phyloP scores from a whole-genome alignment of 2,329 filamentous ascomycete genomes.

The Apiospora rasikravindrae region DNA sequence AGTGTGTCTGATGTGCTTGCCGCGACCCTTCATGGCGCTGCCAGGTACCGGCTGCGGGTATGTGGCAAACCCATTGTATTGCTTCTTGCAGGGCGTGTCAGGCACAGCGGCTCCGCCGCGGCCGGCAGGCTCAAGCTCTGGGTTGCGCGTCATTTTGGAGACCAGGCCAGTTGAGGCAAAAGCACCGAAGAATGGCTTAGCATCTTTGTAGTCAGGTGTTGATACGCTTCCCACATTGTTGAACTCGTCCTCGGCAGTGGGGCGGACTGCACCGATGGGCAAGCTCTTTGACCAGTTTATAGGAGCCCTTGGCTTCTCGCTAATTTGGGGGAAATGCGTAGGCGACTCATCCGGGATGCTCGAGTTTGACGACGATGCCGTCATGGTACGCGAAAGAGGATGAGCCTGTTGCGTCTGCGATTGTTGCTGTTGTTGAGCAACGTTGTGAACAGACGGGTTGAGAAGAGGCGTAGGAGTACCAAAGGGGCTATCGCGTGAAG shows the following conservation, averaged over 20 bases:
- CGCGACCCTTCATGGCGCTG: constrained; percentile 65
- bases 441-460: constrained; percentile 58
- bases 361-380: constrained; percentile 83
- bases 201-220: constrained; percentile 79
- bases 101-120: constrained; percentile 70
- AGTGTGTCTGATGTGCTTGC: constrained; percentile 70
- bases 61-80: constrained; percentile 70
- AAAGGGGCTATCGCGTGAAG: constrained; percentile 68
- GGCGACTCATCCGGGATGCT: constrained; percentile 74
- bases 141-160: constrained; percentile 89
- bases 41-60: constrained; percentile 62
- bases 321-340: constrained; percentile 63
- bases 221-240: constrained; percentile 54
- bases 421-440: constrained; percentile 40
- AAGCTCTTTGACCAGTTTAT: constrained; percentile 76
- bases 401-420: constrained; percentile 65
- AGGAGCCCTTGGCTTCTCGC: constrained; percentile 55
- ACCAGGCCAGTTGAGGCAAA: constrained; percentile 95
- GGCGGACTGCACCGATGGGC: constrained; percentile 49
- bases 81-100: constrained; percentile 95
- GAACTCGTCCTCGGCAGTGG: constrained; percentile 29
- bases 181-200: constrained; percentile 77
- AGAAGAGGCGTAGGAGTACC: constrained; percentile 56
- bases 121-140: constrained; percentile 66
- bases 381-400: constrained; percentile 84